Base-by-base conservation (phyloP, 2,329 filamentous ascomycete species). In the Colletotrichum sp. region DNA sequence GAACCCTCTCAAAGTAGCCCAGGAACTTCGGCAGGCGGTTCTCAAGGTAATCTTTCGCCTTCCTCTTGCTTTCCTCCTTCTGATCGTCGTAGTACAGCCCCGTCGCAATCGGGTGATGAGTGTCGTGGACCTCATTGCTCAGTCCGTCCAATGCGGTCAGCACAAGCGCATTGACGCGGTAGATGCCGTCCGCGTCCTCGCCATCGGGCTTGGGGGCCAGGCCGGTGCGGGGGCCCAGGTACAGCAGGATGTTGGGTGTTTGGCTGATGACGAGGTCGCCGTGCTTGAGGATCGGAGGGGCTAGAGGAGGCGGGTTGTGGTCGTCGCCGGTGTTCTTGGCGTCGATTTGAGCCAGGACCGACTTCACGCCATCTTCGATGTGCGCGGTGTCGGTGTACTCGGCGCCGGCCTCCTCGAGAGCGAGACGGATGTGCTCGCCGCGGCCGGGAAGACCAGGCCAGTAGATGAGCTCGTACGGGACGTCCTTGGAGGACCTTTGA, bases 31-130 rank as follows among this genome's bases (percentile, higher is more conserved):
- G 94, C 36, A 96, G 86, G 2, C 95, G 87, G 59, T 87, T 89
- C 70, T 89, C 84, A 10, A 92, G 86, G 74, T 92, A 95, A 71
- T 92, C 88, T 57, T 86, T 86, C 10, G 90, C 88, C 77, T 88
- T 90, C 75, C 87, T 88, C 80, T 92, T 85, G 18, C 92, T 88
- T 82, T 95, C 94, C 1, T 88, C 86, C 82, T 93, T 95, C 84
- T 96, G 95, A 30, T 96, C 93, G 80, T 95, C 93, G 80, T 96
- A 96, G 82, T 93, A 94, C 6, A 90, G 81, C 2, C 83, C 81
- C 0, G 86, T 81, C 3, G 90, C 88, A 68, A 95, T 86, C 1
- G 95, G 95, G 80, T 96, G 95, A 82, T 96, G 95, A 30, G 91
- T 92, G 79, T 96, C 93, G 81, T 96, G 95, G 1, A 91, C 83